Base-by-base conservation (phyloP, 257 asterid species). In the Solanum peruvianum region DNA sequence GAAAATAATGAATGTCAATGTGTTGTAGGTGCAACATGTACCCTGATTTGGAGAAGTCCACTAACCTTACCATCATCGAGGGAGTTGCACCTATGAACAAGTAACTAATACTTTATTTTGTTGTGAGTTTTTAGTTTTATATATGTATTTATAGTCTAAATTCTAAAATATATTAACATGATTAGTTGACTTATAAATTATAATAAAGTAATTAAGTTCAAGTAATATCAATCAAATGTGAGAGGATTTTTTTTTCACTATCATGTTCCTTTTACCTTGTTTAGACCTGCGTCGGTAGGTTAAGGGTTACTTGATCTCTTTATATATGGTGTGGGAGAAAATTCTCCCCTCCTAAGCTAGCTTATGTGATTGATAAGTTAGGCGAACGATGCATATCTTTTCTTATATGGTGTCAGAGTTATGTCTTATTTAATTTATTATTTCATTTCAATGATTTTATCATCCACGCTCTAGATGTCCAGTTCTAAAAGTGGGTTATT, bases 31-130 rank as follows among this genome's bases (percentile, higher is more conserved):
- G 95, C 62, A 5, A 18, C 81, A 73, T 73, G 81, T 73, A 73
- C 49, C 81, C 31, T 20, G 88, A 89, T 77, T 90, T 82, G 91
- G 93, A 93, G 93, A 90, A 84, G 86, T 87, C 35, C 83, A 71
- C 92, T 44, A 84, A 23, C 39, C 69, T 86, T 20, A 86, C 86
- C 86, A 75, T 83, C 75, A 78, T 92, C 60, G 90, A 88, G 75
- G 94, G 94, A 7, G 90, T 92, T 77, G 93, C 91, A 14, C 92
- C 93, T 0, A 10, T 85, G 21, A 90, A 87, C 82, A 91, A 83
- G 95, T 90, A 89, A 27, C 0, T 70, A 70, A 29, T 62, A n/a
- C 15, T 62, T 62, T 62, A n/a, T 62, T 62, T 62, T n/a, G 16
- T 62, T 62, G 14, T 62, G 16, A 62, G 70, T 11, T 62, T 62